phyloP scores from a whole-genome alignment of 129 eudicot genomes.

The Heracleum sosnowskyi region DNA sequence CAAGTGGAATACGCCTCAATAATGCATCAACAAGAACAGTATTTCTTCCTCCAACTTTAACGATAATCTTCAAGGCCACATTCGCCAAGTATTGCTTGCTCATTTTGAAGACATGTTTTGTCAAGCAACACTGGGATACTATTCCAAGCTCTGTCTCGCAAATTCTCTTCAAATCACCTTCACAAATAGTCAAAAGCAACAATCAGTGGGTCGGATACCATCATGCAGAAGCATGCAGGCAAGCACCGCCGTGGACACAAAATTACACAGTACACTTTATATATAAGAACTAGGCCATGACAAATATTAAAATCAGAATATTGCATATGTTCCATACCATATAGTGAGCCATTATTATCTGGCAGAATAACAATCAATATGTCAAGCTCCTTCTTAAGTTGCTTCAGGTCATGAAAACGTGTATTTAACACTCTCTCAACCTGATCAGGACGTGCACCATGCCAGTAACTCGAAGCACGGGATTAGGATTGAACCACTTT shows the following conservation, averaged over 20 bases:
- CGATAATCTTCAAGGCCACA: slow-evolving; percentile 88
- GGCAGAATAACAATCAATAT: slow-evolving; percentile 80
- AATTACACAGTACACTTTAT: not conserved
- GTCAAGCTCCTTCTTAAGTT: slow-evolving; percentile 72
- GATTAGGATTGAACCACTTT: slow-evolving; percentile 59
- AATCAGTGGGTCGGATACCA: not conserved
- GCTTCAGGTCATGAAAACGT: slow-evolving; percentile 63
- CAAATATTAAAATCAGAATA: not conserved
- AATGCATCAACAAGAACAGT: slow-evolving; percentile 96
- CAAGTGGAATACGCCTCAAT: slow-evolving; percentile 76
- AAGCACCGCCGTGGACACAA: not conserved
- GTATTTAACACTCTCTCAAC: slow-evolving; percentile 66
- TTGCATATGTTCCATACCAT: slow-evolving; percentile 40
- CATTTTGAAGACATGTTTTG: slow-evolving; percentile 75
- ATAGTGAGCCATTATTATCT: slow-evolving; percentile 84
- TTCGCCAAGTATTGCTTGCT: slow-evolving; percentile 90
- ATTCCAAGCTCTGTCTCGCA: slow-evolving; percentile 97
- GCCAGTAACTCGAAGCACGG: slow-evolving; percentile 56
- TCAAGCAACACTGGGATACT: slow-evolving; percentile 93
- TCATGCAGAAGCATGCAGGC: not conserved
- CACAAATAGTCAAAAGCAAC: not conserved
- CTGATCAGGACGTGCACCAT: slow-evolving; percentile 77
- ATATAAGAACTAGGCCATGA: not conserved
- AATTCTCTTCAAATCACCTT: slow-evolving; percentile 83
- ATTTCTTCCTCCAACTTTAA: slow-evolving; percentile 94